Conservation (phyloP, 164 flowering plant species). For the Sedum album region DNA sequence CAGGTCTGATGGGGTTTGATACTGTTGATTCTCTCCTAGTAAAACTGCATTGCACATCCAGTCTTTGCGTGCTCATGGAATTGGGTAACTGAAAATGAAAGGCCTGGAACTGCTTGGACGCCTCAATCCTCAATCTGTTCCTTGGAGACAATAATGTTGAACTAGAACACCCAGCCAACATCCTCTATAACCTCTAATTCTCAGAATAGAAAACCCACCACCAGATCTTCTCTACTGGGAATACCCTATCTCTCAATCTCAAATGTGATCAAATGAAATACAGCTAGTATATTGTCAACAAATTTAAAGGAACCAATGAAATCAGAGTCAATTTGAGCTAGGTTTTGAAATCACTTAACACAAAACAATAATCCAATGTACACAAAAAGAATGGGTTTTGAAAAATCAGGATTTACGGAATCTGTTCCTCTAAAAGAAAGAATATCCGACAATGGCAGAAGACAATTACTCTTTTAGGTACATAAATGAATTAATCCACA, state of each 20-base stretch:
- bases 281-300: too few relatives aligned
- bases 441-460: slow-evolving; percentile 9
- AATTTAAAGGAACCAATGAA: slow-evolving; percentile 16
- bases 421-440: slow-evolving; percentile 21
- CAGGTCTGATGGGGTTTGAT: slow-evolving; percentile 56
- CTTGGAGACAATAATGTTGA: slow-evolving; percentile 84
- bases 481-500: slow-evolving; percentile 36
- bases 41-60: slow-evolving; percentile 75
- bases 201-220: slow-evolving; percentile 18
- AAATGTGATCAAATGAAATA: slow-evolving; percentile 8
- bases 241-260: slow-evolving; percentile 12
- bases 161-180: slow-evolving; percentile 95
- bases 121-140: slow-evolving; percentile 85
- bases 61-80: slow-evolving; percentile 86
- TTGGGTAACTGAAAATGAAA: slow-evolving; percentile 64
- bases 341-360: slow-evolving; percentile 22
- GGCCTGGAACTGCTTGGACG: slow-evolving; percentile 64
- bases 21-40: slow-evolving; percentile 50
- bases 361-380: slow-evolving; percentile 44
- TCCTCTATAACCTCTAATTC: slow-evolving; percentile 45
- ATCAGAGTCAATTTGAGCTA: slow-evolving; percentile 28
- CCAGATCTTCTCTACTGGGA: slow-evolving; percentile 12
- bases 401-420: slow-evolving; percentile 10
- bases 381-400: slow-evolving; percentile 14
- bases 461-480: slow-evolving; percentile 17